Conservation (phyloP, 352 stramenopile genomes). For the Thalassiosira mediterranea region DNA sequence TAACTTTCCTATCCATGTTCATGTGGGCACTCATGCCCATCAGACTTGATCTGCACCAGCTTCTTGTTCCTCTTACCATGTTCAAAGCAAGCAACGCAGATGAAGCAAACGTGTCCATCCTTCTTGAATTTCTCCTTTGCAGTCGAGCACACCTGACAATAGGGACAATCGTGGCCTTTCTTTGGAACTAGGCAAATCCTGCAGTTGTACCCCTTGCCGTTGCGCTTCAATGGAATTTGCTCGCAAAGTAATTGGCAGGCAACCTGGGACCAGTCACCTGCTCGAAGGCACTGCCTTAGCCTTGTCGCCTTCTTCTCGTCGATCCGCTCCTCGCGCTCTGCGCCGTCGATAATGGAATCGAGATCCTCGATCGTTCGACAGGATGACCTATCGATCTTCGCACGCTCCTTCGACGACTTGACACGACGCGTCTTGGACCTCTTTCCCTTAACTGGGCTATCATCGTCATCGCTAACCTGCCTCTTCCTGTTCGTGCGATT, state of each 20-base stretch:
- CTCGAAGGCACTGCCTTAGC: conserved; percentile 13
- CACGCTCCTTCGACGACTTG: neutral
- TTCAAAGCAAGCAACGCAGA: conserved; percentile 34
- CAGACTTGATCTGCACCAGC: conserved; percentile 24
- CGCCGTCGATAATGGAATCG: conserved; percentile 10
- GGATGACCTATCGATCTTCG: no score
- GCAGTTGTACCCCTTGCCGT: conserved; percentile 41
- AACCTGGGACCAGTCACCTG: neutral
- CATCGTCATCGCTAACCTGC: no score
- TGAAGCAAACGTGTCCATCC: conserved; percentile 39
- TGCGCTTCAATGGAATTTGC: conserved; percentile 41
- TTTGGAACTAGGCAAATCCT: conserved; percentile 36
- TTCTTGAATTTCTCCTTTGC: conserved; percentile 34
- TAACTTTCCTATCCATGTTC: no score
- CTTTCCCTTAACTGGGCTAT: neutral
- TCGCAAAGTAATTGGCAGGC: conserved; percentile 14
- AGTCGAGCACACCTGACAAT: conserved; percentile 47
- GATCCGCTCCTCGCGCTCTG: conserved; percentile 15
- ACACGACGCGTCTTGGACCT: neutral
- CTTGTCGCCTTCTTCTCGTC: conserved; percentile 23
- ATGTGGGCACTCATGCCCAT: conserved; percentile 26
- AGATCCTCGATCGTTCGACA: conserved; percentile 11
- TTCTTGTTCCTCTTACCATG: conserved; percentile 49
- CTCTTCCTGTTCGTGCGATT: no score
- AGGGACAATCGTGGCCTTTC: conserved; percentile 40